These are phyloP conservation scores for Colletotrichum aenigma DNA, from an alignment of 2,329 filamentous ascomycete species.

Conservation along the genomic window DNA sequence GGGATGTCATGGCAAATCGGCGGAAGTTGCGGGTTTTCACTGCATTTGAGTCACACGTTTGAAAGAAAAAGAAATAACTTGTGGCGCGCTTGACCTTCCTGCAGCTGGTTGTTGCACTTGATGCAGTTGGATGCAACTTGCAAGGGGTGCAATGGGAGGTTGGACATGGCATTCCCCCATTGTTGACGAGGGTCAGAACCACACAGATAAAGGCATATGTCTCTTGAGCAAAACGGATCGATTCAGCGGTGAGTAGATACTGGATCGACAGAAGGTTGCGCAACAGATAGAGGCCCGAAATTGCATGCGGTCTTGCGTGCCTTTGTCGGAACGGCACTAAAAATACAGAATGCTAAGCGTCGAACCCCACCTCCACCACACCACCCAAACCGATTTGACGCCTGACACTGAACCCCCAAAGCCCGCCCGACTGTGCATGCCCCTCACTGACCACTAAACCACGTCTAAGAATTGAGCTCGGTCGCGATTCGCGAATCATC, in stretches of 20 bases:
- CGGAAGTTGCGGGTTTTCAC: background rate
- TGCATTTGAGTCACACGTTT: background rate
- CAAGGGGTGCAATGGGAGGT: background rate
- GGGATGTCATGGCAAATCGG: background rate
- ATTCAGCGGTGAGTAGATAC: background rate
- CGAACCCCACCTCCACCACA: background rate
- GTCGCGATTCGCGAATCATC: background rate
- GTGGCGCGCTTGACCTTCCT: background rate
- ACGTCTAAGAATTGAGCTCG: background rate
- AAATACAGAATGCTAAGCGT: background rate
- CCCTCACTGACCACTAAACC: background rate
- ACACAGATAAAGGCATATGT: background rate
- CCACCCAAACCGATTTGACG: background rate
- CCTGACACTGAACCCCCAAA: background rate
- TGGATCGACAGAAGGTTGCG: background rate
- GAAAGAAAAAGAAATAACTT: background rate
- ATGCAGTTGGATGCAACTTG: background rate
- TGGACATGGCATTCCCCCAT: background rate
- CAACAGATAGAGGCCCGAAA: background rate
- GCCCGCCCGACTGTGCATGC: background rate
- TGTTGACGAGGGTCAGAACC: background rate
- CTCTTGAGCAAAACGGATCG: background rate
- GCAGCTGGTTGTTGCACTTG: background rate
- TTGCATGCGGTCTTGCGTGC: background rate
- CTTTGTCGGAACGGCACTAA: background rate